Conservation (phyloP, 176 grass and related monocot genomes). For the Rhynchospora tenuis region DNA sequence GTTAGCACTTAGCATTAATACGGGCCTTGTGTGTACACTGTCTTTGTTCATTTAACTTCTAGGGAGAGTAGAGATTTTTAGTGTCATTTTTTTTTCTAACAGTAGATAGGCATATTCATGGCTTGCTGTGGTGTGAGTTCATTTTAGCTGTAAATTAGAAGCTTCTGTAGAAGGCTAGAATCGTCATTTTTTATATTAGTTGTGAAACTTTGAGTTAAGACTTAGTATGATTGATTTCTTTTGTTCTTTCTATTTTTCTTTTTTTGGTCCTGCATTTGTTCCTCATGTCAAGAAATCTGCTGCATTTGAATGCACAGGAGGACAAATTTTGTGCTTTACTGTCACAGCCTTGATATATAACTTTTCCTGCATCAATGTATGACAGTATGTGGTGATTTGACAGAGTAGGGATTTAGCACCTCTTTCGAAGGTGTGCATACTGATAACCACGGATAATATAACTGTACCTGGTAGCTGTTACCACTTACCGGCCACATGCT, state of each 20-base stretch:
- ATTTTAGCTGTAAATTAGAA: constrained; percentile 27
- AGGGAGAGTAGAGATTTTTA: constrained; percentile 28
- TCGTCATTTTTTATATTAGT: constrained; percentile 3
- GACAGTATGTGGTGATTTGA: not conserved
- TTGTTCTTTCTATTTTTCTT: not conserved
- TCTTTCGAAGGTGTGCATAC: not conserved
- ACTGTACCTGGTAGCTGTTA: not conserved
- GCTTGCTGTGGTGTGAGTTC: constrained; percentile 18
- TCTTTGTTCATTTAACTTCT: constrained; percentile 8
- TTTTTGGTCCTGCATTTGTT: not conserved
- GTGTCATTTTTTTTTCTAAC: constrained; percentile 26
- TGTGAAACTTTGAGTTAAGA: not conserved
- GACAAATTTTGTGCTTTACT: not conserved
- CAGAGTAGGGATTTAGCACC: not conserved
- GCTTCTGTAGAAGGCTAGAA: constrained; percentile 15
- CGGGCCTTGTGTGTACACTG: not conserved
- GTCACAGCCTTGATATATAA: not conserved
- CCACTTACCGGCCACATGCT: not conserved
- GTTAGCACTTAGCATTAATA: not conserved
- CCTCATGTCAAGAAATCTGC: not conserved
- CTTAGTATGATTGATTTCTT: not conserved
- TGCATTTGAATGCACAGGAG: not conserved
- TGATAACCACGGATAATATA: not conserved
- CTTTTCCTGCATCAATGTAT: not conserved
- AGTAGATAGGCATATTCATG: constrained; percentile 29